Base-by-base conservation (phyloP, 2,329 filamentous ascomycete genomes). In the Arthrobotrys entomopaga region DNA sequence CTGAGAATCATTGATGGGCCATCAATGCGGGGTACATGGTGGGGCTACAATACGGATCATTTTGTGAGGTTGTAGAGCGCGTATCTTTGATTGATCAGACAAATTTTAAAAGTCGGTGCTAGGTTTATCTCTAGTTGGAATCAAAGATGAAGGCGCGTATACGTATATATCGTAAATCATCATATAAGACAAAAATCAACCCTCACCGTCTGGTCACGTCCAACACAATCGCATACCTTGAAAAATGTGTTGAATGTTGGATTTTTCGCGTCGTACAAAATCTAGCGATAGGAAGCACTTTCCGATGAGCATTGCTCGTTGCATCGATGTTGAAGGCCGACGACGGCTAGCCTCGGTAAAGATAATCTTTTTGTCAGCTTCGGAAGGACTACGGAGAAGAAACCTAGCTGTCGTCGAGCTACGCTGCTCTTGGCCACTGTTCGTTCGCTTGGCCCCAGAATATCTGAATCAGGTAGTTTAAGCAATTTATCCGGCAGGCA, bases 401-500 rank as follows among this genome's bases (percentile, higher is more conserved):
- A 40, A 24, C 53, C 13, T 8, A 22, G 46, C 22, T 10, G n/a
- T 48, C 42, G 40, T 59, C 19, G 56, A 59, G 29, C 29, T 34
- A 24, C 53, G 7, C 16, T 29, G 46, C 22, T 10, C n/a, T 48
- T 24, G 56, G 46, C 19, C 40, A 59, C 20, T 34, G 3, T 38
- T 56, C 15, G 52, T 38, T 15, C 34, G 3, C 52, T 11, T 42
- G 16, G 20, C 53, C n/a, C 19, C 19, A 13, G 0, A 16, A 29
- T n/a, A n/a, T 46, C 56, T 48, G 7, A 59, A 48, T 26, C 15
- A 1, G 64, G 26, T 53, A 69, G 40, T 26, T 70, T 19, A n/a
- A 3, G n/a, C 10, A 63, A 64, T 70, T 70, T 70, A 70, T n/a
- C 65, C 65, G 65, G 57, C 50, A 38, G n/a, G 65, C 48, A 24